These are phyloP conservation scores for Alectoria sarmentosa DNA, from an alignment of 495 filamentous ascomycete species.

Conservation along the genomic window DNA sequence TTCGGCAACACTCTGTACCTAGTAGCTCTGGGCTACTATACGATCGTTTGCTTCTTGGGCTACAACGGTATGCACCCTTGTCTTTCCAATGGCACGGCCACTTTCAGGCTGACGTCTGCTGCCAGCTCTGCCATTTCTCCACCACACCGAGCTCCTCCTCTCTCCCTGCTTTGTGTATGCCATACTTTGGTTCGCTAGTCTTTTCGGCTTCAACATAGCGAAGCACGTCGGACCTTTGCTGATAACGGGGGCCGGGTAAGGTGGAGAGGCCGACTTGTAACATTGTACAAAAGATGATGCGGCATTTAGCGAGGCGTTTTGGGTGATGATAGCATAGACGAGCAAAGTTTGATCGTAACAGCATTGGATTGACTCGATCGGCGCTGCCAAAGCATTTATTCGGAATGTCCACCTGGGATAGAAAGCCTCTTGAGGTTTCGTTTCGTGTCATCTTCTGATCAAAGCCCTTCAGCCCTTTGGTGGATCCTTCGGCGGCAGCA, in stretches of 20 bases:
- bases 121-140: slow-evolving; percentile 59
- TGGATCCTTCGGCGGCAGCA: slow-evolving; percentile 46
- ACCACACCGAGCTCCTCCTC: slow-evolving; percentile 65
- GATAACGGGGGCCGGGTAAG: slow-evolving; percentile 21
- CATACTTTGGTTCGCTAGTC: slow-evolving; percentile 55
- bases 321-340: slow-evolving; percentile 3
- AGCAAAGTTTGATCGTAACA: slow-evolving; percentile 7
- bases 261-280: neutral
- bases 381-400: neutral
- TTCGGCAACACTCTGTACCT: slow-evolving; percentile 67
- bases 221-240: slow-evolving; percentile 45
- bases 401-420: neutral
- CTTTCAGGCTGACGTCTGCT: slow-evolving; percentile 20
- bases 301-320: slow-evolving; percentile 20
- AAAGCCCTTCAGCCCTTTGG: neutral
- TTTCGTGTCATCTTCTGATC: neutral
- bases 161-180: slow-evolving; percentile 54
- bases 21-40: slow-evolving; percentile 62
- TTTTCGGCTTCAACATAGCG: slow-evolving; percentile 51
- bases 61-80: slow-evolving; percentile 50
- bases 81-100: too few species aligned
- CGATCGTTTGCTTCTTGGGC: slow-evolving; percentile 65
- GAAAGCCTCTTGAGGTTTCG: neutral
- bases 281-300: slow-evolving; percentile 21
- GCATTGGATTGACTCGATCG: neutral